Base-by-base conservation (phyloP, 441 rosid species). In the Arabidopsis lyrata region DNA sequence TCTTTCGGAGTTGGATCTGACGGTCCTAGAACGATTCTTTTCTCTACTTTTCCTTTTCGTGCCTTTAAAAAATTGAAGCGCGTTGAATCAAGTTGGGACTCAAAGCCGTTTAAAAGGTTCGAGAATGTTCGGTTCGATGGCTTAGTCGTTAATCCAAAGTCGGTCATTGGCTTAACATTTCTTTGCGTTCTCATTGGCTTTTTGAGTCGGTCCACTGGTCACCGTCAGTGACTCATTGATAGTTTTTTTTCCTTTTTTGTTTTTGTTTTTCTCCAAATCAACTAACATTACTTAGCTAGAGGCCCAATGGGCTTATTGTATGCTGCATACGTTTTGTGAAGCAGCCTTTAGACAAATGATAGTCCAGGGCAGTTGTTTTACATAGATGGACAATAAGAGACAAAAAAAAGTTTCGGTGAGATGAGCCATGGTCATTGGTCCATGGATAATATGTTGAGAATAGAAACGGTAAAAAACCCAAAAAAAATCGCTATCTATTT, bases 21-120 rank as follows among this genome's bases (percentile, higher is more conserved):
- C 79, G 76, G 84, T 68, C 44, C 14, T 16, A 0, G 77, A 74
- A 29, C 22, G 79, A 48, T 74, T 60, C 59, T 55, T 10, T 22
- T 8, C 18, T 35, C 1, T 6, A 8, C 32, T 29, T 52, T 42
- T 27, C 27, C 47, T 62, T 68, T 41, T 48, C 42, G 11, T 22
- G 18, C 12, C 35, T 58, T 66, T 49, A 13, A 57, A 53, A 35
- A 11, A 31, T 0, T 44, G 3, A 64, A 20, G 67, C 67, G 66
- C 61, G 67, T 74, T n/a, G 66, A 45, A 39, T 34, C 8, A 34
- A 39, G 49, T 11, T 41, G 73, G 31, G 73, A 20, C 53, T 22
- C 53, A 8, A 29, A 52, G 56, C 47, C 47, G 50, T 55, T 57
- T 45, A 0, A 64, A 73, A 45, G 34, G 50, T 45, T 73, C 70